Conservation (phyloP, 2,329 filamentous ascomycete species). For the Hymenoscyphus scutula region DNA sequence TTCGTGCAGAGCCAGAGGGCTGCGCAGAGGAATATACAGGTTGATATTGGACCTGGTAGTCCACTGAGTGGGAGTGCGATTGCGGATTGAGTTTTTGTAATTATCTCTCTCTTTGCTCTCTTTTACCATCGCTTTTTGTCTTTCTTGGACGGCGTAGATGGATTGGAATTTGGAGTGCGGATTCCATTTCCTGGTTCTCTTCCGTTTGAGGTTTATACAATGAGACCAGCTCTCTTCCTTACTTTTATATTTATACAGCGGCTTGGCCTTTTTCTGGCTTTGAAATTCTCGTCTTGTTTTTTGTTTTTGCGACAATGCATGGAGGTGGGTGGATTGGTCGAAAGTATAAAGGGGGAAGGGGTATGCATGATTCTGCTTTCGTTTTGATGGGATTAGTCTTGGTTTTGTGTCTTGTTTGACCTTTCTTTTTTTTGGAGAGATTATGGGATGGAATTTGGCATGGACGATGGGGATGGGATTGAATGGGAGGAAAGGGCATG, state of each 20-base stretch:
- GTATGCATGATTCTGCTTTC: too few species aligned
- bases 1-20: slow-evolving; percentile 59
- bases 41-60: slow-evolving; percentile 9
- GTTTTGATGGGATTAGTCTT: background rate
- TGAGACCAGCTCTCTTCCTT: background rate
- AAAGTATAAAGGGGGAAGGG: too few species aligned
- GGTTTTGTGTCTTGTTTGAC: background rate
- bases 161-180: background rate
- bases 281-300: too few species aligned
- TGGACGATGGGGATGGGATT: background rate
- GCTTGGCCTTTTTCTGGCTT: too few species aligned
- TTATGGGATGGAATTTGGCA: too few species aligned
- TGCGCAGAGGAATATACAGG: slow-evolving; percentile 28
- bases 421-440: too few species aligned
- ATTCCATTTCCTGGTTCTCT: too few species aligned
- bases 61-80: slow-evolving; percentile 20
- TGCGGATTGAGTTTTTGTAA: slow-evolving; percentile 12
- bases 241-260: background rate
- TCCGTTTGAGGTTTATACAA: background rate
- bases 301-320: too few species aligned
- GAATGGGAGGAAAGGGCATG: background rate
- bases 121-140: background rate
- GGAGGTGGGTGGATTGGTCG: too few species aligned
- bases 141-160: background rate
- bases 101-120: background rate